A percentile compares a stretch with the other conserved stretches of the same genome.
Conservation (phyloP, 2,329 filamentous ascomycete genomes). For the Colletotrichum sp. region DNA sequence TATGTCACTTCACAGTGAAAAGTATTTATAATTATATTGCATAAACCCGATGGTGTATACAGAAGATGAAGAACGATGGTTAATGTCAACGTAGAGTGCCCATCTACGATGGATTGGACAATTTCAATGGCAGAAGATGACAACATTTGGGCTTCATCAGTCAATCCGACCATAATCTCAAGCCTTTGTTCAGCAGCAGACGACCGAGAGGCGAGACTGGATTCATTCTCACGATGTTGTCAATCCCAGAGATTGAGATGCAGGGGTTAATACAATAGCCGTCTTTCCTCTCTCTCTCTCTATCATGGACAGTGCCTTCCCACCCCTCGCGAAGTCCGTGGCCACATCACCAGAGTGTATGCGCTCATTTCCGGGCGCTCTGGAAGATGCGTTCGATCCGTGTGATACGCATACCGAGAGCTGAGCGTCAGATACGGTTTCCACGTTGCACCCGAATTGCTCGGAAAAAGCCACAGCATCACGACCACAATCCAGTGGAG, state of each 20-base stretch:
- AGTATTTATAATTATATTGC: too few species aligned
- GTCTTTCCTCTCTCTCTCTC: too few species aligned
- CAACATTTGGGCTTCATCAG: too few species aligned
- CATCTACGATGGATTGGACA: neutral
- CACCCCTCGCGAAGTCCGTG: neutral
- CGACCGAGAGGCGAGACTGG: neutral
- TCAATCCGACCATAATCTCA: too few species aligned
- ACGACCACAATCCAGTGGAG: neutral
- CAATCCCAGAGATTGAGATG: too few species aligned
- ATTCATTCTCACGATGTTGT: too few species aligned
- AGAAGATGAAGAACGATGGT: neutral
- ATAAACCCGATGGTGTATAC: too few species aligned
- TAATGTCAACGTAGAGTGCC: neutral
- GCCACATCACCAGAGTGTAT: neutral
- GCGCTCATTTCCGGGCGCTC: neutral
- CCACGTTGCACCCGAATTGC: neutral
- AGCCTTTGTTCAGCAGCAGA: too few species aligned
- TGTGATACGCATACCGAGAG: neutral
- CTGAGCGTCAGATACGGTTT: neutral
- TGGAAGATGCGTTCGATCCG: fast-evolving
- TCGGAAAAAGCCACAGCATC: neutral
- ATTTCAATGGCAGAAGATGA: too few species aligned
- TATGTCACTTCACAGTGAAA: too few species aligned
- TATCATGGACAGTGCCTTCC: neutral
- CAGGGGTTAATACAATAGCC: too few species aligned